Percentiles rank a stretch among this genome's conserved stretches.
These are phyloP conservation scores for Heracleum sosnowskyi DNA, from an alignment of 129 eudicot species.

Conservation along the genomic window DNA sequence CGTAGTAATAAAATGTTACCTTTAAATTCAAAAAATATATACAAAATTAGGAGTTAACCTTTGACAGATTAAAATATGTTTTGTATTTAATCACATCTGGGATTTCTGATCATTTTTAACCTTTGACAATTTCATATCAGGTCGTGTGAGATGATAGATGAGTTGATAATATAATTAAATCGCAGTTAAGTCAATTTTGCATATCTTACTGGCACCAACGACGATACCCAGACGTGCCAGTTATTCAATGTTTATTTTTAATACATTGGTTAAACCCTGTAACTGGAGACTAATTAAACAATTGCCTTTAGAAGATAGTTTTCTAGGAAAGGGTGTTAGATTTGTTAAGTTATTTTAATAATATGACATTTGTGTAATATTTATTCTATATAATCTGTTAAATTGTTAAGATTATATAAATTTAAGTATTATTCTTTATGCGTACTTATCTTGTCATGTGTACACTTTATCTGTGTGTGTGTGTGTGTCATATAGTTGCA, in stretches of 20 bases:
- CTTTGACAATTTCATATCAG: neutral
- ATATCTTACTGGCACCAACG: neutral
- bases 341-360: neutral
- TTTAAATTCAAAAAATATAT: no score
- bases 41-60: no score
- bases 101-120: neutral
- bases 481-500: neutral
- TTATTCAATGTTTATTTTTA: no score
- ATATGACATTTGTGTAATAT: neutral
- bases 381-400: neutral
- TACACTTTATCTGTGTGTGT: neutral
- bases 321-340: neutral
- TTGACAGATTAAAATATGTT: no score
- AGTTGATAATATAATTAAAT: neutral
- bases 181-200: neutral
- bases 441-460: neutral
- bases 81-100: no score
- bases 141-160: neutral
- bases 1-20: no score
- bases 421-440: no score
- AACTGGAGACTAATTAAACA: no score
- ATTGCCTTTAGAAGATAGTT: no score
- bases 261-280: no score
- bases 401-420: no score
- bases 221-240: no score